Conservation (phyloP, 495 filamentous ascomycete genomes). For the Beverwykella pulmonaria region DNA sequence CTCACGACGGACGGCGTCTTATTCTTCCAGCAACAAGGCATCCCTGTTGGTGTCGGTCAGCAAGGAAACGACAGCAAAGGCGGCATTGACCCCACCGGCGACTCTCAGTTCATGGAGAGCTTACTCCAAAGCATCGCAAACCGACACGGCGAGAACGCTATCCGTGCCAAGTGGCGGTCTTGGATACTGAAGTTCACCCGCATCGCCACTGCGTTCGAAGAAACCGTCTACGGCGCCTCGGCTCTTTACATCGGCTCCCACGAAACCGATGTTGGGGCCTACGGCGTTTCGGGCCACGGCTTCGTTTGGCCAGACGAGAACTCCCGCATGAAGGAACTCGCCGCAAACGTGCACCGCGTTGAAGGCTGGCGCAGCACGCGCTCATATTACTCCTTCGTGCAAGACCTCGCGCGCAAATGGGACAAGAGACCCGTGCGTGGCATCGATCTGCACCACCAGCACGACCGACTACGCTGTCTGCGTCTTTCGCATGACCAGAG, state of each 20-base stretch:
- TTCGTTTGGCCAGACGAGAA: slow-evolving; percentile 90
- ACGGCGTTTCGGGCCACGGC: slow-evolving; percentile 75
- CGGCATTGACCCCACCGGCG: slow-evolving; percentile 76
- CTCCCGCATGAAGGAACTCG: slow-evolving; percentile 79
- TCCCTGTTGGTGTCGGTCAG: slow-evolving; percentile 28
- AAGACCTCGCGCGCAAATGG: slow-evolving; percentile 70
- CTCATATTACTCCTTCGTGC: slow-evolving; percentile 92
- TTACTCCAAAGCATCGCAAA: slow-evolving; percentile 79
- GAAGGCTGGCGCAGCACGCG: slow-evolving; percentile 95
- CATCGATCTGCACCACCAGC: slow-evolving; percentile 86
- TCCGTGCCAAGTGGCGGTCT: slow-evolving; percentile 85
- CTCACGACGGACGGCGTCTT: slow-evolving; percentile 77
- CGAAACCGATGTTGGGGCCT: slow-evolving; percentile 65
- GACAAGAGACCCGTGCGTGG: slow-evolving; percentile 73
- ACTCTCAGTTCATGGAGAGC: slow-evolving; percentile 84
- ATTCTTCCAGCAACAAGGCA: slow-evolving; percentile 75
- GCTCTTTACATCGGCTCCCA: slow-evolving; percentile 79
- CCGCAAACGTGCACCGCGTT: slow-evolving; percentile 85
- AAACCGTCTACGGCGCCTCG: slow-evolving; percentile 87
- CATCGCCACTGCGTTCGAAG: slow-evolving; percentile 91
- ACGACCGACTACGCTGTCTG: slow-evolving; percentile 81
- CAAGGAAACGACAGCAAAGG: slow-evolving; percentile 32
- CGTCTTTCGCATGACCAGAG: slow-evolving; percentile 71
- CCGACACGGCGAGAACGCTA: slow-evolving; percentile 84
- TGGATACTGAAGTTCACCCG: slow-evolving; percentile 91